These are phyloP conservation scores for Bacidia rubella DNA, from an alignment of 495 filamentous ascomycete species.

Conservation along the genomic window DNA sequence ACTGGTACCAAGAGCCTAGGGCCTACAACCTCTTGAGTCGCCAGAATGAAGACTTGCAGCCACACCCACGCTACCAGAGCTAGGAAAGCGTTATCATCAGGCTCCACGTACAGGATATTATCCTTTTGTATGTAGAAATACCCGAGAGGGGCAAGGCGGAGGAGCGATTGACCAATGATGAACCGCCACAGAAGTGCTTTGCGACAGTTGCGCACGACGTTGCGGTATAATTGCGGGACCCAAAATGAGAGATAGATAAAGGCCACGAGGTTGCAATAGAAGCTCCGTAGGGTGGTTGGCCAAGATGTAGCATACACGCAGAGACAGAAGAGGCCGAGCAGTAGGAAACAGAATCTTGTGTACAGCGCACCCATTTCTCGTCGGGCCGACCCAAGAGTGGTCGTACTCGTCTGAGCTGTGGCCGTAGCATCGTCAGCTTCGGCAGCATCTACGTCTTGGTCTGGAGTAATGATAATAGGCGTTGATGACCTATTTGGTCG, in stretches of 20 bases:
- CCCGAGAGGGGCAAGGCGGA: constrained; percentile 61
- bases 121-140: constrained; percentile 64
- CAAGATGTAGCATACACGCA: constrained; percentile 64
- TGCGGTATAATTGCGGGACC: constrained; percentile 81
- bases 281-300: constrained; percentile 50
- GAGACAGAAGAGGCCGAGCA: constrained; percentile 57
- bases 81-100: constrained; percentile 47
- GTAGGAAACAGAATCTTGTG: constrained; percentile 59
- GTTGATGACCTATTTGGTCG: constrained; percentile 35
- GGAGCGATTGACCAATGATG: constrained; percentile 65
- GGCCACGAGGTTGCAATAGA: constrained; percentile 54
- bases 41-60: constrained; percentile 70
- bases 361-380: constrained; percentile 62
- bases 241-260: constrained; percentile 79
- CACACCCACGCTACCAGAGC: constrained; percentile 72
- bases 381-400: constrained; percentile 28
- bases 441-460: constrained; percentile 58
- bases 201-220: constrained; percentile 80
- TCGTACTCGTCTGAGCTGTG: constrained; percentile 17
- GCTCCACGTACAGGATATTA: constrained; percentile 70
- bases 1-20: constrained; percentile 62
- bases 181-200: constrained; percentile 80
- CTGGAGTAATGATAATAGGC: constrained; percentile 70
- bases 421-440: constrained; percentile 32
- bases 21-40: constrained; percentile 71